Evolutionary conservation across 2,329 filamentous ascomycete genomes (phyloP).

Genomic region (Alternaria infectoria): DNA sequence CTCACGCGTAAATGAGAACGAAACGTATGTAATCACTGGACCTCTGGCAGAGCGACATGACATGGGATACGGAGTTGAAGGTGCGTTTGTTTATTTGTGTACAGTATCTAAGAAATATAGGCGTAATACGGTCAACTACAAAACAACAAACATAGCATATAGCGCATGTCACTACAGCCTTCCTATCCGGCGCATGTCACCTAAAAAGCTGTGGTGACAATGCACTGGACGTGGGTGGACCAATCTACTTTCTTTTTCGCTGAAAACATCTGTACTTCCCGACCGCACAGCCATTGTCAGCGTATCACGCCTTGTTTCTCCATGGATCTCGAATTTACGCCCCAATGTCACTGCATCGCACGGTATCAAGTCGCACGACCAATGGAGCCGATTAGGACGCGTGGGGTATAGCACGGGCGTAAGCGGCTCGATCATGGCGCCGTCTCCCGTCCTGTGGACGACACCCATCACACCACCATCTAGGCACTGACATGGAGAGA

Average conservation of each 20-base stretch:
- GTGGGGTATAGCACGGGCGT: constrained; percentile 11
- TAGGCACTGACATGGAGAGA: too few relatives aligned
- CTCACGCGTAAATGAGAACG: constrained; percentile 35
- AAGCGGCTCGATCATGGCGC: constrained; percentile 13
- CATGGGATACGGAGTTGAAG: constrained; percentile 20
- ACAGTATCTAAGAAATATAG: constrained; percentile 9
- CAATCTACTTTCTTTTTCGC: background rate
- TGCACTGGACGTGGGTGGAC: background rate
- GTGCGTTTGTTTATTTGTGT: constrained; percentile 16
- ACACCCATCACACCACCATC: too few relatives aligned
- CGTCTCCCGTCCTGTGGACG: background rate
- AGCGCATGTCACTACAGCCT: constrained; percentile 13
- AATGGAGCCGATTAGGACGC: constrained; percentile 8
- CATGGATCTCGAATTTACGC: background rate
- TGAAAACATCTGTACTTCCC: background rate
- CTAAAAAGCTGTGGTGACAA: background rate
- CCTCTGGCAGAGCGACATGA: constrained; percentile 14
- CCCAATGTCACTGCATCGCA: background rate
- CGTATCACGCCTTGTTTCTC: background rate
- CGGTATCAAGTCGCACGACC: background rate
- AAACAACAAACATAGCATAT: constrained; percentile 7
- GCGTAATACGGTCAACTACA: too few relatives aligned
- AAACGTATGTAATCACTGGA: constrained; percentile 12
- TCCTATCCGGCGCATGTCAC: background rate
- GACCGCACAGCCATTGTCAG: background rate